These are phyloP conservation scores for Thymus mandschuricus DNA, from an alignment of 257 asterid species.

Conservation along the genomic window DNA sequence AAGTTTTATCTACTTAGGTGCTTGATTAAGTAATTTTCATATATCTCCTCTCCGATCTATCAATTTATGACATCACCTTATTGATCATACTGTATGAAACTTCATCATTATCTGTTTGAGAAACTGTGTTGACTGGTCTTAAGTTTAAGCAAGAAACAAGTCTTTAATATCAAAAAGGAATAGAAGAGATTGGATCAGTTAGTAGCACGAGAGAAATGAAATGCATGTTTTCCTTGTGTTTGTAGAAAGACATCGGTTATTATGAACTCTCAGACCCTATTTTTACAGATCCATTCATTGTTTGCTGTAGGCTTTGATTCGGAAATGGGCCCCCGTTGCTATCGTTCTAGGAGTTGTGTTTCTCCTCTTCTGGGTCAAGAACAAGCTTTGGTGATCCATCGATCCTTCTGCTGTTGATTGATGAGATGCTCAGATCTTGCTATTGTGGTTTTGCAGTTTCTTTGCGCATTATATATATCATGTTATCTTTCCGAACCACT, in stretches of 20 bases:
- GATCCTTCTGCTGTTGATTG: conserved; percentile 32
- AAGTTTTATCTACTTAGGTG: conserved; percentile 13
- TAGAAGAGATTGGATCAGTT: neutral
- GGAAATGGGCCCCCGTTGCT: conserved; percentile 94
- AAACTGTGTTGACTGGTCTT: conserved; percentile 3
- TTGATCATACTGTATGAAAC: neutral
- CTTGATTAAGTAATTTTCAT: neutral
- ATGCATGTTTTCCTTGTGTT: neutral
- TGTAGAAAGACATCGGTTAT: conserved; percentile 1
- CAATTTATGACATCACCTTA: neutral
- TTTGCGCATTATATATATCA: neutral
- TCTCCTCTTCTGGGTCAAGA: conserved; percentile 79
- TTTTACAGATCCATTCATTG: conserved; percentile 19
- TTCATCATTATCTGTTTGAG: conserved; percentile 12
- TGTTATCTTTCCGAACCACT: conserved; percentile 19
- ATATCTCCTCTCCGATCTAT: neutral
- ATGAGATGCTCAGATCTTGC: conserved; percentile 25
- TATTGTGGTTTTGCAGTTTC: conserved; percentile 12
- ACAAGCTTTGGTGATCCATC: conserved; percentile 79
- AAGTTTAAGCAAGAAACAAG: neutral
- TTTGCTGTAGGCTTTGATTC: conserved; percentile 78
- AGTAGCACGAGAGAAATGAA: too few relatives aligned
- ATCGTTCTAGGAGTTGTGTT: conserved; percentile 84
- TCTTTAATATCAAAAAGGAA: neutral
- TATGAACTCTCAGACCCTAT: neutral